phyloP scores from a whole-genome alignment of 306 rosid genomes.

The Cicer bijugum region DNA sequence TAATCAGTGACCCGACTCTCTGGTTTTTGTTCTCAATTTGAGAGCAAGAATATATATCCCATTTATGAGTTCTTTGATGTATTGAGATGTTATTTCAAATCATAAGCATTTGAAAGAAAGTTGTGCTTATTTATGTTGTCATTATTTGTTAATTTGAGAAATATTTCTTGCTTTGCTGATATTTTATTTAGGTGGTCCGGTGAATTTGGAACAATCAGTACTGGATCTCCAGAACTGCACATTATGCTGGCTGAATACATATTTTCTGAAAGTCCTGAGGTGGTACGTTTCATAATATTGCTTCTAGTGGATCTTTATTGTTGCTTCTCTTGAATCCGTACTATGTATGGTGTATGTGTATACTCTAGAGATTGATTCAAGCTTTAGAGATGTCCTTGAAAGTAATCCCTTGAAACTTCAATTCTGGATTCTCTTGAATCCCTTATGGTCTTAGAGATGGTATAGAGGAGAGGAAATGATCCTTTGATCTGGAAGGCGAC shows the following conservation, averaged over 20 bases:
- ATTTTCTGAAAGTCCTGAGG: constrained; percentile 90
- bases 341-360: not conserved
- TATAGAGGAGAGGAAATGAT: not conserved
- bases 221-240: constrained; percentile 88
- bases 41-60: no score
- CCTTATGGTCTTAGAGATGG: not conserved
- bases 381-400: no score
- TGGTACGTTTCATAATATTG: constrained; percentile 61
- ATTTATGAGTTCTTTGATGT: no score
- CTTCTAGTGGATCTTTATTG: constrained; percentile 20
- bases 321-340: constrained; percentile 41
- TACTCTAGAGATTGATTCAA: not conserved
- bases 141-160: constrained; percentile 4
- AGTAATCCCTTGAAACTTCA: no score
- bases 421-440: no score
- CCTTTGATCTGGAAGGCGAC: not conserved
- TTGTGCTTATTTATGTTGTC: not conserved
- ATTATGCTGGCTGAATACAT: constrained; percentile 86
- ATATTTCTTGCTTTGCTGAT: constrained; percentile 25
- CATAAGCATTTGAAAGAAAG: no score
- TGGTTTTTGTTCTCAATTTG: not conserved
- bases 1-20: not conserved
- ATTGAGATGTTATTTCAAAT: no score
- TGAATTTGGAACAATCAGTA: constrained; percentile 66
- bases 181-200: constrained; percentile 79